These are phyloP conservation scores for Ascochyta fabae DNA, from an alignment of 2,329 filamentous ascomycete species.

Conservation along the genomic window DNA sequence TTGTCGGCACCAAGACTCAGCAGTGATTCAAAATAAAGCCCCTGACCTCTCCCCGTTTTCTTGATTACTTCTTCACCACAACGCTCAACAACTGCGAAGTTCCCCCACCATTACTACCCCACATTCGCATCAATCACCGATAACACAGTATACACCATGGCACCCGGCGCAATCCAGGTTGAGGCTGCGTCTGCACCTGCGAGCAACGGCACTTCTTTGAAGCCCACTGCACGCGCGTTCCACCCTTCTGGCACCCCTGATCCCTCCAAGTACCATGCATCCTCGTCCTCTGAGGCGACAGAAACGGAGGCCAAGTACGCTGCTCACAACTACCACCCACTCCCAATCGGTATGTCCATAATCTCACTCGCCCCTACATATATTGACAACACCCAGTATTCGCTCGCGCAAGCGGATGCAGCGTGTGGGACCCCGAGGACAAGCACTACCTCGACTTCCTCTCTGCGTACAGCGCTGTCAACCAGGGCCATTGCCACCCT, in stretches of 20 bases:
- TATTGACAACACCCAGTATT: conserved; percentile 59
- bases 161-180: conserved; percentile 43
- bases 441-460: conserved; percentile 94
- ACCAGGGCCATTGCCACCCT: conserved; percentile 97
- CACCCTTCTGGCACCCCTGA: conserved; percentile 47
- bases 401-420: conserved; percentile 79
- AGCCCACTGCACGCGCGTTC: conserved; percentile 48
- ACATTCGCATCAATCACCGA: conserved; percentile 21
- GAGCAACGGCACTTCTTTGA: conserved; percentile 40
- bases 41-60: conserved; percentile 11
- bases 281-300: conserved; percentile 82
- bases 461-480: conserved; percentile 96
- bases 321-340: conserved; percentile 98
- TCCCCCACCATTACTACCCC: conserved; percentile 26
- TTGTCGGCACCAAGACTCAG: conserved; percentile 30
- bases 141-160: conserved; percentile 36
- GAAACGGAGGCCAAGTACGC: conserved; percentile 81
- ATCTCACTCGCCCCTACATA: not conserved
- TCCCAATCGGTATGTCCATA: conserved; percentile 71
- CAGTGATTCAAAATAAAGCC: conserved; percentile 30
- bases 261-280: conserved; percentile 69
- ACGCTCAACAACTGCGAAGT: conserved; percentile 8
- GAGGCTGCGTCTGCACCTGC: conserved; percentile 27
- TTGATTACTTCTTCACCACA: conserved; percentile 10
- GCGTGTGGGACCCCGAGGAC: conserved; percentile 97